Base-by-base conservation (phyloP, 2,329 filamentous ascomycete genomes). In the Paracoccidioides lutzii region DNA sequence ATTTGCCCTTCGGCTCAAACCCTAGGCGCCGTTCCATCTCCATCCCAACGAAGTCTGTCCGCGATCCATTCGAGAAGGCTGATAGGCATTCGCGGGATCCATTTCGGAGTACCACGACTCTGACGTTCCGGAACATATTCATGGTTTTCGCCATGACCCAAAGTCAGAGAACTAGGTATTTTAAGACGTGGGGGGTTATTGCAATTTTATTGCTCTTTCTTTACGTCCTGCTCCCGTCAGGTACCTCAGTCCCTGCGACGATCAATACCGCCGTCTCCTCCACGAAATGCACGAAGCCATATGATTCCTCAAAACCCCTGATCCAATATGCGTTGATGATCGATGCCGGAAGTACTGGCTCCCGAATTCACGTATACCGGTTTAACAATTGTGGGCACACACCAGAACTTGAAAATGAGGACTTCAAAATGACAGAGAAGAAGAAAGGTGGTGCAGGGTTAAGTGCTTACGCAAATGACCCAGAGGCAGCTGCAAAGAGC, bases 271-370 rank as follows among this genome's bases (percentile, higher is more conserved):
- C 51, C 33, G 49, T 49, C 14, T 40, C 55, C 3, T 88, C 64
- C 76, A 79, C 83, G 45, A 86, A 82, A 74, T 98, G 93, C 79
- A 83, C 83, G 58, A 88, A 84, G 68, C 89, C 93, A 44, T 84
- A 81, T 74, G 88, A 89, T 64, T 83, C 87, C 66, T 85, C 89
- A 61, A 97, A 96, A 76, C 91, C 93, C 52, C 82, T 98, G 62
- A 85, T 96, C 59, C 93, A 98, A 70, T 98, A 97, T 75, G 94
- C 93, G 59, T 81, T 97, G 66, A 98, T 98, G 93, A 88, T 98
- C 67, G 93, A 98, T 73, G 93, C 93, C 50, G 93, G 93, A 64
- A 97, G 90, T 77, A 97, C 93, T 55, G 93, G 93, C 59, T 97
- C 93, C 58, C 87, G 93, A 64, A 96, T 98, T 69, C 94, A 98